Evolutionary conservation across 2,329 filamentous ascomycete genomes (phyloP).

Genomic region (Colletotrichum orbiculare): DNA sequence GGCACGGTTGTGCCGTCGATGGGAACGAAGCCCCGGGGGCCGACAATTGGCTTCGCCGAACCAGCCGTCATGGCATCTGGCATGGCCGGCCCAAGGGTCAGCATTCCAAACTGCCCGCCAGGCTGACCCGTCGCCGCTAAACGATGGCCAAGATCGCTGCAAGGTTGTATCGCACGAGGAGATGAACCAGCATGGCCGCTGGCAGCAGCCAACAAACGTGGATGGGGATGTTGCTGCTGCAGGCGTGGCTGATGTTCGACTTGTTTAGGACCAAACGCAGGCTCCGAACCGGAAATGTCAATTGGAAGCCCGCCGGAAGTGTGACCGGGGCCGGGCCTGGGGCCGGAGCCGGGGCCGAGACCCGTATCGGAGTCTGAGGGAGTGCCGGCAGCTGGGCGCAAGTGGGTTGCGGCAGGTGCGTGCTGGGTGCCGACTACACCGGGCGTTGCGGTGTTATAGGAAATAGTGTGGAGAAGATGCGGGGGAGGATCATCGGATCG

Average conservation of each 20-base stretch:
- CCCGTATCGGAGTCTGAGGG: slow-evolving; percentile 1
- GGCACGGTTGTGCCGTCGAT: slow-evolving; percentile 31
- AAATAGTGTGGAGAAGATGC: slow-evolving; percentile 35
- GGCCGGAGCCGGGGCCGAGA: slow-evolving; percentile 32
- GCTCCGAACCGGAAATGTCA: slow-evolving; percentile 8
- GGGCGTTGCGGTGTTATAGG: slow-evolving; percentile 39
- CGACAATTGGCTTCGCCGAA: slow-evolving; percentile 52
- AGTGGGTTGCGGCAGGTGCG: slow-evolving; percentile 22
- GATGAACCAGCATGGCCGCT: no score
- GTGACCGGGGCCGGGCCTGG: background rate
- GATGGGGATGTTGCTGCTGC: slow-evolving; percentile 17
- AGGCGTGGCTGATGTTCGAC: slow-evolving; percentile 21
- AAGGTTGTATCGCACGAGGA: background rate
- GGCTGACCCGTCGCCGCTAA: slow-evolving; percentile 41
- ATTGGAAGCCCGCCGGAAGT: background rate
- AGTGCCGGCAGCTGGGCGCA: slow-evolving; percentile 35
- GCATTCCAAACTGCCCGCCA: slow-evolving; percentile 57
- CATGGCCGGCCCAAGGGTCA: slow-evolving; percentile 49
- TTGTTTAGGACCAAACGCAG: slow-evolving; percentile 12
- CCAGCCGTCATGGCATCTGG: slow-evolving; percentile 46
- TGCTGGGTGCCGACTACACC: slow-evolving; percentile 9
- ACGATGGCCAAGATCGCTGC: slow-evolving; percentile 2
- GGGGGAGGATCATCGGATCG: slow-evolving; percentile 1
- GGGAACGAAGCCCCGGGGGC: slow-evolving; percentile 30
- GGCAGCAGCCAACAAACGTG: no score